Conservation (phyloP, 345 rosid species). For the Rhodamnia argentea region DNA sequence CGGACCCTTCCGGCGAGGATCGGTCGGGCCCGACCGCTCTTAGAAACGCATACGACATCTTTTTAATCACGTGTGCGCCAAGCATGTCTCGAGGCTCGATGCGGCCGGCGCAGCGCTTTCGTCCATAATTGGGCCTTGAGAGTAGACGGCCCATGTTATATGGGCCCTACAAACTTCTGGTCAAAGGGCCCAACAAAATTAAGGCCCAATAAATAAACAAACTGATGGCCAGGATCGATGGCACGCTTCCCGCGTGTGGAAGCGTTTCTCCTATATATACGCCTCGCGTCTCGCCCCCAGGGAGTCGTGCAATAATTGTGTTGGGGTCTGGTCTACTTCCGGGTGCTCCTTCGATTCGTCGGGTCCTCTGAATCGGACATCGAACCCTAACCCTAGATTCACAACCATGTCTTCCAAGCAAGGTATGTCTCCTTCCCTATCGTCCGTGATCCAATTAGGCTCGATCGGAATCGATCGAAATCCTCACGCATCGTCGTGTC, state of each 20-base stretch:
- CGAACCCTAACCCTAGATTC: slow-evolving; percentile 1
- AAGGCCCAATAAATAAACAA: not conserved
- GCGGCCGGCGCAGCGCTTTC: not conserved
- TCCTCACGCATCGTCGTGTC: not conserved
- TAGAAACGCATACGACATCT: not conserved
- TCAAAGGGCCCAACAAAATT: not conserved
- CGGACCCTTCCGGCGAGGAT: not conserved
- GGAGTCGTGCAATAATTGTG: not conserved
- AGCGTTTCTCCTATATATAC: not conserved
- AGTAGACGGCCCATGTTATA: too few relatives aligned
- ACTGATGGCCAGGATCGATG: not conserved
- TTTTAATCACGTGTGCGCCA: not conserved
- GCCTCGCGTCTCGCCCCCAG: not conserved
- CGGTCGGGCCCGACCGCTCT: not conserved
- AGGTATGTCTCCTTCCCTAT: not conserved
- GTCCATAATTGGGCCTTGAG: not conserved
- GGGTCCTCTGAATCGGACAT: not conserved
- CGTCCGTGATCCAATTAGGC: not conserved
- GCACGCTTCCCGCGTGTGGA: not conserved
- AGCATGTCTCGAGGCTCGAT: not conserved
- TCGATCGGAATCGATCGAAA: not conserved
- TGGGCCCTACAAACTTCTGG: not conserved
- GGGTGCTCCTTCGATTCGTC: not conserved
- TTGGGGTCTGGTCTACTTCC: not conserved
- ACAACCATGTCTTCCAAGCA: slow-evolving; percentile 12